Evolutionary conservation across 2,329 filamentous ascomycete genomes (phyloP), one percentile per base, ranked within the genome.

Genomic region (Aspergillus sp.): DNA sequence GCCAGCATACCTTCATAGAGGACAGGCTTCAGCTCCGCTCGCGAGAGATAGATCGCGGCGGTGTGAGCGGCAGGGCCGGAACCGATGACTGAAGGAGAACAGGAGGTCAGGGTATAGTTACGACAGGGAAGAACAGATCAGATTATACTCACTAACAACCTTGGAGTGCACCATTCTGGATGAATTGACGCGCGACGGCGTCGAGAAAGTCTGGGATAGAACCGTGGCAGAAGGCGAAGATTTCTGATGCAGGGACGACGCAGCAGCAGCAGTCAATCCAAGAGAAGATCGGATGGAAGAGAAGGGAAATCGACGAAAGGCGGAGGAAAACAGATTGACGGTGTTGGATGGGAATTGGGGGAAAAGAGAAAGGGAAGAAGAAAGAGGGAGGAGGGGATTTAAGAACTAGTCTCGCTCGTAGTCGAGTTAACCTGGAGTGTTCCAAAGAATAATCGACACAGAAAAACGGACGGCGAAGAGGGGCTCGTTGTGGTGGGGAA

Each of bases 1-100:
- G 93, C 93, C 68, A 98, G 83, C 79, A 98, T 95, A 58, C 93
- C 93, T 74, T 98, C 93, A 67, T 97, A 98, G 56, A 98, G 78
- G 51, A 96, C 87, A 51, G 93, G 93, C 71, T 94, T 88, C 65
- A 98, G 74, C 68, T 98, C 91, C 49, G 93, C 93, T 65, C 93
- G 86, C 38, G 90, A 86, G 60, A 96, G 85, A 73, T 98, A 98
- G 66, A 98, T 83, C 68, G 93, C 93, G 50, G 93, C 93, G 37
- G 93, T 98, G 75, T 98, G 93, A 71, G 90, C 93, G 58, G 90
- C 93, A 51, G 93, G 93, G 75, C 93, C 93, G 50, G 93, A 98
- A 75, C 93, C 90, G 72, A 88, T 86, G 64, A 90, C 79, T 83
- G 45, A 26, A 35, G 35, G 35, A n/a, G 32, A 13, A 44, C 29